Base-by-base conservation (phyloP, 345 rosid species). In the Excoecaria cochinchinensis region DNA sequence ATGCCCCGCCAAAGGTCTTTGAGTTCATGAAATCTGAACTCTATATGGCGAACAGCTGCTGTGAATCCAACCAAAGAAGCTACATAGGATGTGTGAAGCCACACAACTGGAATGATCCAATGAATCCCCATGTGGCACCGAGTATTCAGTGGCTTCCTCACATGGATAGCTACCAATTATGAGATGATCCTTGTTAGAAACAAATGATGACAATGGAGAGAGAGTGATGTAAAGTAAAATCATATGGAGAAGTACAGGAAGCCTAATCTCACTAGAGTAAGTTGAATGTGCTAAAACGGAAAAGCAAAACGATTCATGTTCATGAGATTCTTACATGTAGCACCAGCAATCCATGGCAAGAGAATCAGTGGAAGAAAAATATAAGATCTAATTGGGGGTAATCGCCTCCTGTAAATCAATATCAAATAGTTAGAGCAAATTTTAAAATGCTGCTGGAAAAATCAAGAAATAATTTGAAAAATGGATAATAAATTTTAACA, bases 1-100 rank as follows among this genome's bases (percentile, higher is more conserved):
- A 92, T 92, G 56, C 96, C 98, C 72, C 79, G 81, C 98, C 93
- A 90, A 60, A 90, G 92, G 83, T 94, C 95, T 85, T 74, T 92
- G 80, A 94, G 88, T 80, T 94, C 97, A 66, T 92, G 87, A 82
- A 94, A 94, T 52, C 91, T 85, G 79, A 94, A 94, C 80, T 94
- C 97, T 67, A 94, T 83, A 79, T 90, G 98, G 48, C 88, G 88
- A 77, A 92, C 78, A 0, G 90, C 89, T 67, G 86, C 75, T 9
- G 91, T 87, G 75, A 90, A 88, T 67, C 85, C 90, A 75, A 87
- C 78, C 77, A 94, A 83, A 71, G 79, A 81, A 72, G 86, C 81
- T 36, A 94, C 86, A 77, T 89, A 90, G 44, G 84, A 69, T 2
- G 74, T 56, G 72, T 94, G 98, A 59, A 94, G 83, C 75, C 80